Conservation (phyloP, 2,329 filamentous ascomycete species). For the Trichoderma harzianum region DNA sequence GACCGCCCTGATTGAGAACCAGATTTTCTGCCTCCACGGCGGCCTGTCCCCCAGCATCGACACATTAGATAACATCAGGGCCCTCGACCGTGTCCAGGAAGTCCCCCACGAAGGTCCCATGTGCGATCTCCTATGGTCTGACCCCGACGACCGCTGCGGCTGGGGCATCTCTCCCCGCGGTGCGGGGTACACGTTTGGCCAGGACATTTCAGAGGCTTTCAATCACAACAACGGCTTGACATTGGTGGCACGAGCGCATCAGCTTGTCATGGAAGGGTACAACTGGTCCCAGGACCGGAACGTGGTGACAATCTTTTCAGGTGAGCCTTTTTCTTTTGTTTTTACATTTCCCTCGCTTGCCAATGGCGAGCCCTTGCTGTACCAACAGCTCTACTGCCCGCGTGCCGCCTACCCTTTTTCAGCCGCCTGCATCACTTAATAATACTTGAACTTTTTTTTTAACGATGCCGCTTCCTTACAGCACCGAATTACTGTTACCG, state of each 20-base stretch:
- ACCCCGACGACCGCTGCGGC: constrained; percentile 93
- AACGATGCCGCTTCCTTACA: constrained; percentile 29
- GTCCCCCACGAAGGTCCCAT: constrained; percentile 98
- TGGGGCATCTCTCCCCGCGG: constrained; percentile 95
- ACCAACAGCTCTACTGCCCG: background rate
- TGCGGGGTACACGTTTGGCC: constrained; percentile 91
- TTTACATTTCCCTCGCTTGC: background rate
- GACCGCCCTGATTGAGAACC: constrained; percentile 96
- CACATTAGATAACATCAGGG: constrained; percentile 91
- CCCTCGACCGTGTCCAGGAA: constrained; percentile 94
- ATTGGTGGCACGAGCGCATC: constrained; percentile 91
- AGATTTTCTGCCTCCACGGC: constrained; percentile 98
- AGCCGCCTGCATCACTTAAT: background rate
- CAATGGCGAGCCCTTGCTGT: background rate
- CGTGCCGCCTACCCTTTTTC: background rate
- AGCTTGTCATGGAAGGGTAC: constrained; percentile 99
- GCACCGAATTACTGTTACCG: constrained; percentile 96
- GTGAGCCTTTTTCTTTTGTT: constrained; percentile 42
- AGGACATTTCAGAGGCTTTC: constrained; percentile 97
- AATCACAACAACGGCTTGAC: constrained; percentile 99
- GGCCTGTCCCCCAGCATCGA: constrained; percentile 95
- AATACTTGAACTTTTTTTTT: constrained; percentile 13
- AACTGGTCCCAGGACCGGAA: constrained; percentile 99
- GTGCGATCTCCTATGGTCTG: constrained; percentile 97
- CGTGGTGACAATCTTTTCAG: constrained; percentile 97